A percentile compares a stretch with the other conserved stretches of the same genome.
Conservation (phyloP, 768 basidiomycete species). For the Auricularia heimuer region DNA sequence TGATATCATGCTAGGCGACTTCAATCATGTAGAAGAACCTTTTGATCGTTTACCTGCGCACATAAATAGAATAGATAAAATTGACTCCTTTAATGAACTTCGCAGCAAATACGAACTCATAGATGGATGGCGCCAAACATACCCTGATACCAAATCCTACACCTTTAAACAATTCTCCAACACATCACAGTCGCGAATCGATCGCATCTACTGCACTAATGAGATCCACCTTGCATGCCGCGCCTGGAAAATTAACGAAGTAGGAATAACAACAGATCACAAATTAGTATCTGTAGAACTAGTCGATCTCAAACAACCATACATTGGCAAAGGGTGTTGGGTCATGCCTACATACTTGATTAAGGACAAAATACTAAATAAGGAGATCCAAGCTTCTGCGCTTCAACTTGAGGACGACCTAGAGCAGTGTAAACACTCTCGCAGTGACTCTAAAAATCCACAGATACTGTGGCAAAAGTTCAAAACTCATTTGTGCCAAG, state of each 20-base stretch:
- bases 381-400: not conserved
- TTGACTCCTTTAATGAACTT: not conserved
- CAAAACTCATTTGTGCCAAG: not conserved
- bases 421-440: not conserved
- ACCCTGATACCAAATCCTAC: not conserved
- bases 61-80: not conserved
- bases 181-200: not conserved
- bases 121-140: not conserved
- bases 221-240: too few relatives aligned
- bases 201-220: too few relatives aligned
- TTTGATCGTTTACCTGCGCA: not conserved
- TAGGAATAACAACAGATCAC: too few relatives aligned
- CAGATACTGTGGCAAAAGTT: not conserved
- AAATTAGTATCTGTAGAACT: too few relatives aligned
- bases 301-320: not conserved
- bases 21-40: not conserved
- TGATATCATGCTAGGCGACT: not conserved
- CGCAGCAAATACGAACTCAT: not conserved
- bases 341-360: not conserved
- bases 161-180: not conserved
- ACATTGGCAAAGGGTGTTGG: not conserved
- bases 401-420: not conserved
- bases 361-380: not conserved
- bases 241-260: too few relatives aligned
- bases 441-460: not conserved